Evolutionary conservation across 306 rosid genomes (phyloP), one percentile per base, ranked within the genome.

Genomic region (Casuarina glauca): DNA sequence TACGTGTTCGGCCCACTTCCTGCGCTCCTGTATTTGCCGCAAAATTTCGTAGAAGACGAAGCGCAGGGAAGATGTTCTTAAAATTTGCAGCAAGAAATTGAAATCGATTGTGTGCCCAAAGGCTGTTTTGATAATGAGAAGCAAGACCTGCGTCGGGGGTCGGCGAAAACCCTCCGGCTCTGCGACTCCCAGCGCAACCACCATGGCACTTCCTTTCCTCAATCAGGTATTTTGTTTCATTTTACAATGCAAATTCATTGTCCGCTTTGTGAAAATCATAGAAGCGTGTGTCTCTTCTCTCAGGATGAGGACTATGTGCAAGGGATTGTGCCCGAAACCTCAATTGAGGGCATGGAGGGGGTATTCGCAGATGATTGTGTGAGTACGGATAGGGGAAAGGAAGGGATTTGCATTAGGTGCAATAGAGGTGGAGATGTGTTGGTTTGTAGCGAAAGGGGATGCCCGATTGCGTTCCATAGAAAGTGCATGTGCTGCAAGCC

Each of bases 381-480:
- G 70, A 32, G 41, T 8, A 9, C 60, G 32, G 92, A 84, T 44
- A 67, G 53, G 4, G 12, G 74, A 1, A 85, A 81, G 63, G 64
- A 71, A 16, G 79, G 16, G 53, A 73, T 50, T 51, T 92, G 97
- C 80, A 51, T 89, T 3, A 73, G 69, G 19, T 92, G 98, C 77
- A 76, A 84, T 9, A 46, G 64, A 69, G n/a, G 77, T 73, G 84
- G 81, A 1, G 86, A 75, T 2, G 26, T 88, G 26, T 74, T 89
- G 38, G 82, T 84, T 54, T 94, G 97, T 80, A 9, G 76, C 60
- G 91, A 57, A 79, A 84, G 35, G 3, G 87, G 83, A n/a, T 91
- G 97, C 71, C 90, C 88, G 15, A 73, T 91, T 79, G 26, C 81
- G 3, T 46, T 90, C 43, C 98, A 94, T 41, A 82, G 75, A 72